These are phyloP conservation scores for Marasmius oreades DNA, from an alignment of 1,284 basidiomycete genomes.

Conservation along the genomic window DNA sequence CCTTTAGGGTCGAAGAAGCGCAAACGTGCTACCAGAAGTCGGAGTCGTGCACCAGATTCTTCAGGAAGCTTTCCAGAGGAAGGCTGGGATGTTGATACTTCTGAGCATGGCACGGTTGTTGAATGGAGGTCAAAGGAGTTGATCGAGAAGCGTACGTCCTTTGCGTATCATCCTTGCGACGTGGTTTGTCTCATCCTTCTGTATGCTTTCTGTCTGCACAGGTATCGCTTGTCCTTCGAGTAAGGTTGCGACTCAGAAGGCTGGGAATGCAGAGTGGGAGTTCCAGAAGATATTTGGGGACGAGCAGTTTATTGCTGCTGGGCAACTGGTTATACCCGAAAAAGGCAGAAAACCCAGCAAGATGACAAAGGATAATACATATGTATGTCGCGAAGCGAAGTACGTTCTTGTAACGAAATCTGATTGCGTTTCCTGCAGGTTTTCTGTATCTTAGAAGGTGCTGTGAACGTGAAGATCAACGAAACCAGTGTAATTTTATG, in stretches of 20 bases:
- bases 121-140: conserved; percentile 65
- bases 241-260: conserved; percentile 56
- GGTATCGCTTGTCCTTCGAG: conserved; percentile 76
- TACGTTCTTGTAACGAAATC: not conserved
- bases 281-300: conserved; percentile 98
- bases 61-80: conserved; percentile 55
- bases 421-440: conserved; percentile 45
- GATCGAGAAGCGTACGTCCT: conserved; percentile 63
- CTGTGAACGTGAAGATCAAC: conserved; percentile 83
- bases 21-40: conserved; percentile 33
- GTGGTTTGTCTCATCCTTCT: not conserved
- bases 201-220: conserved; percentile 23
- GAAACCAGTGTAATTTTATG: conserved; percentile 75
- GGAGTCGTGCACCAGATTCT: conserved; percentile 35
- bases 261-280: conserved; percentile 66
- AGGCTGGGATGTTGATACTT: conserved; percentile 86
- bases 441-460: conserved; percentile 86
- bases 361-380: conserved; percentile 90
- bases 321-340: conserved; percentile 80
- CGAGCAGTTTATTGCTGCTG: conserved; percentile 87
- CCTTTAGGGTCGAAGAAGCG: conserved; percentile 50
- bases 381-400: conserved; percentile 54
- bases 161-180: not conserved
- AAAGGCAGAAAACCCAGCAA: conserved; percentile 83
- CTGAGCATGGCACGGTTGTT: conserved; percentile 63